Evolutionary conservation across 805 yeast genomes (phyloP), one percentile per base, ranked within the genome.

Genomic region (Ogataea paradorogensis): DNA sequence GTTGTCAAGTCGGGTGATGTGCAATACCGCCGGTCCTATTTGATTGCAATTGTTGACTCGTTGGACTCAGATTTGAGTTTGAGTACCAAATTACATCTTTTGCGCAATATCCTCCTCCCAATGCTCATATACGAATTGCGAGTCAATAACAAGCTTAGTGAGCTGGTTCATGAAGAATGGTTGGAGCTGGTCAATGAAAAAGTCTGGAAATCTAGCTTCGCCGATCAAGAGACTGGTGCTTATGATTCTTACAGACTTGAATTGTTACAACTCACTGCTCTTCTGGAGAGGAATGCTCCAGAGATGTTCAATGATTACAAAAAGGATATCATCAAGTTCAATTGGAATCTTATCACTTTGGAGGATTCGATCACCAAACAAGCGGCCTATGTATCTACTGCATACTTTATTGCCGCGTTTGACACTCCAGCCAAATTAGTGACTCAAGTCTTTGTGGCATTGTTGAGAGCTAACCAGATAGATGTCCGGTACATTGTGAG

Each of bases 361-460:
- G 97, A 90, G 47, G 99, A 93, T 57, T 75, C 81, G 36, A 76
- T 89, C 35, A 78, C 95, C 18, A 93, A 93, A 56, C 95, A 90
- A 52, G 86, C 93, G 3, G 97, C 98, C 0, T 90, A 91, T 58
- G 86, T 89, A 23, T 79, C 90, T 0, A 89, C 95, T 2, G 76
- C 95, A 0, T 79, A 80, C 57, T 93, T 91, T 61, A 89, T 93
- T 44, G 76, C 88, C 0, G 84, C 83, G 1, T 93, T 80, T 56
- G 97, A 89, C 31, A 88, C 96, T 0, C 95, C 96, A 7, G 73
- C 85, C 0, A 84, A 87, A 53, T 76, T 95, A 36, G 95, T 91
- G 4, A 83, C 91, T 0, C 97, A 88, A 58, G 87, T 91, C 3
- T 93, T 91, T 65, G 95, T 88, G 42, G 95, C 97, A 0, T 65